Conservation (phyloP, 495 filamentous ascomycete species). For the Pyrenopolyporus hunteri region DNA sequence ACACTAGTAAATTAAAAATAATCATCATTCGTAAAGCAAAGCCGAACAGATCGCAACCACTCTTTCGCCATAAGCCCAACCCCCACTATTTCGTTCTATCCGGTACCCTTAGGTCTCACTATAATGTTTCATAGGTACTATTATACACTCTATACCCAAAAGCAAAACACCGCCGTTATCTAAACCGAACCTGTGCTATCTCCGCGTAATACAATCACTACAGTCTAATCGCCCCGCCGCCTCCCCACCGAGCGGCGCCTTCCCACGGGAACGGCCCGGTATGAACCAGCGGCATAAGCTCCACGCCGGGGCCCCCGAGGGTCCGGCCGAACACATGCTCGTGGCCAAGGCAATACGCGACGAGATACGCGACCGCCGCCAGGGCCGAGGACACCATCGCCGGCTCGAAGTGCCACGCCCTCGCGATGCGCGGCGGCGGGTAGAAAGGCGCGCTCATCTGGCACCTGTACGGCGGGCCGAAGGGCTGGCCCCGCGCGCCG, state of each 20-base stretch:
- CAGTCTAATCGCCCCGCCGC: constrained; percentile 11
- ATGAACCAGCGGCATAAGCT: constrained; percentile 5
- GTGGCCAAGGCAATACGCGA: neutral
- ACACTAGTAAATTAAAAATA: too few relatives aligned
- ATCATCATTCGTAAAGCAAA: too few relatives aligned
- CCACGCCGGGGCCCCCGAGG: constrained; percentile 18
- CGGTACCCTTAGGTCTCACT: too few relatives aligned
- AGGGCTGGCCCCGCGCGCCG: neutral
- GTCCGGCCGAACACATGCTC: constrained; percentile 14
- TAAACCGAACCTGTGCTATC: neutral
- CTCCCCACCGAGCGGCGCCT: constrained; percentile 1
- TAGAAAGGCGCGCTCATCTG: neutral
- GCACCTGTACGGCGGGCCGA: neutral
- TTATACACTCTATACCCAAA: too few relatives aligned
- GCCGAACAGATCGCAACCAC: too few relatives aligned
- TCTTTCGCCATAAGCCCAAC: too few relatives aligned
- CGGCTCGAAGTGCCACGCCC: neutral
- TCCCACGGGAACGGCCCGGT: neutral
- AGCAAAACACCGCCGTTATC: too few relatives aligned
- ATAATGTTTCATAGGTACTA: too few relatives aligned
- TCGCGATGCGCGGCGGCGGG: neutral
- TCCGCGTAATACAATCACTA: neutral
- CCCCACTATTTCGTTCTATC: too few relatives aligned
- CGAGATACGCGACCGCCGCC: constrained; percentile 4
- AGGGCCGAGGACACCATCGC: neutral